A percentile compares a stretch with the other conserved stretches of the same genome.
These are phyloP conservation scores for Wickerhamomyces canadensis DNA, from an alignment of 805 yeast species.

Conservation along the genomic window DNA sequence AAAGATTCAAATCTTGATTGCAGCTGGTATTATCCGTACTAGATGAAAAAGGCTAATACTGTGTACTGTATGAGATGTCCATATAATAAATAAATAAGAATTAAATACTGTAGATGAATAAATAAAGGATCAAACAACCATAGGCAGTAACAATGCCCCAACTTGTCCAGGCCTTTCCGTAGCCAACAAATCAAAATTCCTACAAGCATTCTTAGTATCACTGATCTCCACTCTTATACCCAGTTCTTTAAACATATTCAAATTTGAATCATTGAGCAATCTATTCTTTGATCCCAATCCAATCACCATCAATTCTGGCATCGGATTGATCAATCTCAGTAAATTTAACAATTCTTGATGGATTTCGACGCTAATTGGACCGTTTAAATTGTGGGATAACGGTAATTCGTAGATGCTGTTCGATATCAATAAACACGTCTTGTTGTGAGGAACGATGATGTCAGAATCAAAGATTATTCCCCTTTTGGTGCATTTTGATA, in stretches of 20 bases:
- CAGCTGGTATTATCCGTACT: conserved; percentile 95
- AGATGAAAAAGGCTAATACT: conserved; percentile 33
- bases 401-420: conserved; percentile 60
- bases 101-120: not conserved
- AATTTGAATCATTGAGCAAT: conserved; percentile 52
- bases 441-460: conserved; percentile 36
- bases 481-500: conserved; percentile 44
- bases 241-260: conserved; percentile 40
- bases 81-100: conserved; percentile 10
- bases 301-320: conserved; percentile 68
- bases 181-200: conserved; percentile 67
- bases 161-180: conserved; percentile 73
- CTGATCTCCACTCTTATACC: conserved; percentile 72
- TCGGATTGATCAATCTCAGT: conserved; percentile 57
- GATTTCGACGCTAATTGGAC: conserved; percentile 50
- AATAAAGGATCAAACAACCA: conserved; percentile 25
- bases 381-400: conserved; percentile 29
- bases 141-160: conserved; percentile 71
- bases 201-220: conserved; percentile 61
- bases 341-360: conserved; percentile 39
- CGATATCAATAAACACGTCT: conserved; percentile 44
- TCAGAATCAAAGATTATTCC: conserved; percentile 58
- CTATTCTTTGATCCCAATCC: conserved; percentile 68
- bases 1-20: conserved; percentile 84
- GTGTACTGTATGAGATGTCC: no score